Conservation (phyloP, 768 basidiomycete genomes). For the Trametes maxima region DNA sequence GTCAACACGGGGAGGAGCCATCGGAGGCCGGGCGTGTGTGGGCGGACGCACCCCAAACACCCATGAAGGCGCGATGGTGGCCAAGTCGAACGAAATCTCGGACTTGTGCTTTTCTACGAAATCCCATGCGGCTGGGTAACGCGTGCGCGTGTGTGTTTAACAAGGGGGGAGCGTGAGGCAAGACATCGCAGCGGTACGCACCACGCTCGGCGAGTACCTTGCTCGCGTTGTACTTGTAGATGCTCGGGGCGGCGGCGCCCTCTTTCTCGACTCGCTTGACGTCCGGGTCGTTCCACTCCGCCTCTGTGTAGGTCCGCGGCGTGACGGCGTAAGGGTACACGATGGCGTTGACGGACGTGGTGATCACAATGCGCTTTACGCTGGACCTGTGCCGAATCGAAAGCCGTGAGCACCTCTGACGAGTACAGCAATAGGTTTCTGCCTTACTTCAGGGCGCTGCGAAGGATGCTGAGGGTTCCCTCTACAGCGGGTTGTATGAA, state of each 20-base stretch:
- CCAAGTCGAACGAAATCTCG: constrained; percentile 32
- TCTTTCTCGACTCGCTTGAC: constrained; percentile 47
- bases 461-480: constrained; percentile 65
- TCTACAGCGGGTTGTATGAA: constrained; percentile 70
- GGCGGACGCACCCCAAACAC: constrained; percentile 13
- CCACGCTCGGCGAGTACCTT: constrained; percentile 60
- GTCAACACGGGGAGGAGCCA: background rate
- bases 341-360: background rate
- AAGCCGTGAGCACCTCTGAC: background rate
- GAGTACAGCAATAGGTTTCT: background rate
- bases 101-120: constrained; percentile 46
- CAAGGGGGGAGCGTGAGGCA: background rate
- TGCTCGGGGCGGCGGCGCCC: constrained; percentile 44
- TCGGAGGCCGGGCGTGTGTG: background rate
- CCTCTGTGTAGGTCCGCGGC: constrained; percentile 44
- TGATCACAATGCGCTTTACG: background rate
- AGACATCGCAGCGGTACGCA: background rate
- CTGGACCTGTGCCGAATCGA: background rate
- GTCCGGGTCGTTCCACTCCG: constrained; percentile 61
- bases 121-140: constrained; percentile 47
- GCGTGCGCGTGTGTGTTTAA: background rate
- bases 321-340: constrained; percentile 6
- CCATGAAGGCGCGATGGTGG: constrained; percentile 55
- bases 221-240: constrained; percentile 53
- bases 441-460: constrained; percentile 56